Conservation (phyloP, 805 yeast species). For the Suhomyces prunicola region DNA sequence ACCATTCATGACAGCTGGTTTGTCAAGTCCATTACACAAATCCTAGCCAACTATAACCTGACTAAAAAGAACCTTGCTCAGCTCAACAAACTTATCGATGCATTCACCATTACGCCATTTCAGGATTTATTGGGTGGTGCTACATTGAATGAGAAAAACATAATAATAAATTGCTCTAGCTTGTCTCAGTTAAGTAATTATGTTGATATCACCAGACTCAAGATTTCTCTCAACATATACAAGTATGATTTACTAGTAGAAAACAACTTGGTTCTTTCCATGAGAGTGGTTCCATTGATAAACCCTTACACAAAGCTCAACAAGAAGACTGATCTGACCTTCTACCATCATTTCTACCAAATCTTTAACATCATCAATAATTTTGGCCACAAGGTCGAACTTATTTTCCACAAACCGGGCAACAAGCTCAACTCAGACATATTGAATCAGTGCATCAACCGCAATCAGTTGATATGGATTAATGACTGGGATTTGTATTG, state of each 20-base stretch:
- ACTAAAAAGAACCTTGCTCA: slow-evolving; percentile 29
- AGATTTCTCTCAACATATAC: slow-evolving; percentile 74
- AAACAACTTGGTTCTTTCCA: slow-evolving; percentile 22
- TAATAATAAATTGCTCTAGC: slow-evolving; percentile 44
- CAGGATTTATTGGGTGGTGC: slow-evolving; percentile 2
- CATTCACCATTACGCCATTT: slow-evolving; percentile 15
- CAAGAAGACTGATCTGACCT: slow-evolving; percentile 16
- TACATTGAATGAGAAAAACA: slow-evolving; percentile 1
- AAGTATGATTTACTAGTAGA: slow-evolving; percentile 58
- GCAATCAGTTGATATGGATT: slow-evolving; percentile 53
- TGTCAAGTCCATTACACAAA: slow-evolving; percentile 70
- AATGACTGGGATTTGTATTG: slow-evolving; percentile 56
- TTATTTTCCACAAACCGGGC: slow-evolving; percentile 57
- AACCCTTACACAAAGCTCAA: slow-evolving; percentile 19
- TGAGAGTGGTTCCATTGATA: slow-evolving; percentile 19
- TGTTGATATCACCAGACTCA: slow-evolving; percentile 72
- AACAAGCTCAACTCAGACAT: slow-evolving; percentile 45
- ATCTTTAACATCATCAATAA: slow-evolving; percentile 46
- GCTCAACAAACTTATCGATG: slow-evolving; percentile 25
- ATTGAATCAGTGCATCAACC: slow-evolving; percentile 46
- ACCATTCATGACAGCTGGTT: slow-evolving; percentile 93
- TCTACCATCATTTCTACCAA: slow-evolving; percentile 47
- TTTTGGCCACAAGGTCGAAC: slow-evolving; percentile 42
- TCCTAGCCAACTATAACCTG: slow-evolving; percentile 57
- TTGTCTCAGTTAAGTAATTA: slow-evolving; percentile 54